A percentile compares a stretch with the other conserved stretches of the same genome.
Conservation (phyloP, 331 rosid species). For the Malus hybrid region DNA sequence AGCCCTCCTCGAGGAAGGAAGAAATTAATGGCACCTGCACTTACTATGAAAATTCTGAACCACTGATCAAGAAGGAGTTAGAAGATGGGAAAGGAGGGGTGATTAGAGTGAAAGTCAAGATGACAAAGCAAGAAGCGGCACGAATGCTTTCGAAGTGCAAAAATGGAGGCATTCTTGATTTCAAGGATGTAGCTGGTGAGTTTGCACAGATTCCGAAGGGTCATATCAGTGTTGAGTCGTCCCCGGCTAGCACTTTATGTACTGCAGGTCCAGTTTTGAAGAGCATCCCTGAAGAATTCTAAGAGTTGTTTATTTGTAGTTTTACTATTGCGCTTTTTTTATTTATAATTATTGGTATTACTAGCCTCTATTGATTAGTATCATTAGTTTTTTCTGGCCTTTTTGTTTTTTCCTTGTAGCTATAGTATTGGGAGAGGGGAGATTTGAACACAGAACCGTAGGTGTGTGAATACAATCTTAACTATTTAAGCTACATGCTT, state of each 20-base stretch:
- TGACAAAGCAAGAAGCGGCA: conserved; percentile 74
- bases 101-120: conserved; percentile 60
- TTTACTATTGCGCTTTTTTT: background rate
- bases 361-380: no score
- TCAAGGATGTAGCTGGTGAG: conserved; percentile 49
- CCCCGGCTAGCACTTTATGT: background rate
- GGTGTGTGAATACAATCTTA: no score
- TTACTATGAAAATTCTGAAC: conserved; percentile 25
- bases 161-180: conserved; percentile 52
- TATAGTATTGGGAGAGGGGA: no score
- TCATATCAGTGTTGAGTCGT: conserved; percentile 22
- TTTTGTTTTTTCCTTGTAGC: no score
- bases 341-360: background rate
- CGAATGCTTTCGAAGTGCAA: conserved; percentile 56
- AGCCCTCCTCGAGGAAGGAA: conserved; percentile 5
- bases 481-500: no score
- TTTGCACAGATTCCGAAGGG: conserved; percentile 28
- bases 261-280: background rate
- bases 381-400: background rate
- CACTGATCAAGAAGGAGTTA: conserved; percentile 23
- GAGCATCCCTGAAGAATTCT: conserved; percentile 7
- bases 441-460: no score
- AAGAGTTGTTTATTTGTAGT: background rate
- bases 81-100: conserved; percentile 22
- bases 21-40: conserved; percentile 12